phyloP scores from a whole-genome alignment of 768 basidiomycete species.

The Collybia sordida region DNA sequence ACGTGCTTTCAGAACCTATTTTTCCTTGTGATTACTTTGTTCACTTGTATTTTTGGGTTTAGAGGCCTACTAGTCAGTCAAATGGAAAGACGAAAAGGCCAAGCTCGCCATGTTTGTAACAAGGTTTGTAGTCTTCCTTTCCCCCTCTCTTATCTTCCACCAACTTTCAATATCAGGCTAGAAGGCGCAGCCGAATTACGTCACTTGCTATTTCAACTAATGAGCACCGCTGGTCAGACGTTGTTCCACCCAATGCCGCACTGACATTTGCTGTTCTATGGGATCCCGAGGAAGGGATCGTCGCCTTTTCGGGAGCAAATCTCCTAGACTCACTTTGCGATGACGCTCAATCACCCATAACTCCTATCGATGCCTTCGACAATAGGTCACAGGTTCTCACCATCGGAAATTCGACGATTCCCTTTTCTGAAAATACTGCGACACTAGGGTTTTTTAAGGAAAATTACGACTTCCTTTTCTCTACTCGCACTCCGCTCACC shows the following conservation, averaged over 20 bases:
- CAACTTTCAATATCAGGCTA: neutral
- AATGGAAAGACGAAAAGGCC: no score
- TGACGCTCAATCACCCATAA: constrained; percentile 6
- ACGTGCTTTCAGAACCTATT: no score
- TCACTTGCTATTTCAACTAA: constrained; percentile 1
- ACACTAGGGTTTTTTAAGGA: constrained; percentile 28
- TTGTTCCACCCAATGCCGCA: constrained; percentile 54
- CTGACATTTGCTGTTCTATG: constrained; percentile 61
- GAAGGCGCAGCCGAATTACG: neutral
- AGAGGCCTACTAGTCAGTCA: no score
- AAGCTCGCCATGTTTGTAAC: no score
- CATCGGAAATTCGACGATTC: constrained; percentile 16
- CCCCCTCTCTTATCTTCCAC: no score
- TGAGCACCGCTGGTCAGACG: constrained; percentile 51
- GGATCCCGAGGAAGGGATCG: constrained; percentile 56
- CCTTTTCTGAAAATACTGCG: constrained; percentile 18
- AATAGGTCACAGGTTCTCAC: constrained; percentile 24
- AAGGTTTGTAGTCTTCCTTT: no score
- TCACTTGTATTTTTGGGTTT: no score
- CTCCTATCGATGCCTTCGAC: constrained; percentile 25
- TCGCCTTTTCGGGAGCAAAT: constrained; percentile 53
- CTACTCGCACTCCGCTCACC: constrained; percentile 3
- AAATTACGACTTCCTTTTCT: constrained; percentile 18
- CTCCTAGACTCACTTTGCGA: constrained; percentile 32
- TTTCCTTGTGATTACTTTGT: no score